A percentile compares a stretch with the other conserved stretches of the same genome.
Evolutionary conservation across 768 basidiomycete species (phyloP).

Genomic region (Chlorophyllum brunneum): DNA sequence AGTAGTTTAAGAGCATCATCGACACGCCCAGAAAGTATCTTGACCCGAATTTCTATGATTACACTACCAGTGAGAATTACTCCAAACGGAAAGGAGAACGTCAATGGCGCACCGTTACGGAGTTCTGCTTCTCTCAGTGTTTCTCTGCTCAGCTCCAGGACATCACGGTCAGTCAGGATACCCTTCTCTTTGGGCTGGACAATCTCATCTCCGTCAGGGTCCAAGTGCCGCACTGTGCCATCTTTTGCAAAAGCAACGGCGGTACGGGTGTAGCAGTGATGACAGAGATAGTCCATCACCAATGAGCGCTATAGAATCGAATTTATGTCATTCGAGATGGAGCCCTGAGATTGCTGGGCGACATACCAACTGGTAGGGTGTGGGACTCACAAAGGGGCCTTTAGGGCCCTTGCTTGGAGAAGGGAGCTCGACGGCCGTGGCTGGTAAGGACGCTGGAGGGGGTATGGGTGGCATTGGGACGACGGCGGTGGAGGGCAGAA

Average conservation of each 20-base stretch:
- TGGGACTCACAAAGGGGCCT: slow-evolving; percentile 25
- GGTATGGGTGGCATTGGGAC: slow-evolving; percentile 1
- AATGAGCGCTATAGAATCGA: slow-evolving; percentile 47
- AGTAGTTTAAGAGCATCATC: slow-evolving; percentile 65
- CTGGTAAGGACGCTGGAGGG: not conserved
- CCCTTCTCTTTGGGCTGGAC: slow-evolving; percentile 22
- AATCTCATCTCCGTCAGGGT: slow-evolving; percentile 70
- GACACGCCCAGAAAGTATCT: slow-evolving; percentile 74
- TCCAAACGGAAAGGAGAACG: not conserved
- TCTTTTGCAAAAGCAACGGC: slow-evolving; percentile 66
- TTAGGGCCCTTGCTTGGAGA: not conserved
- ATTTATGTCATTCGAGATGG: not conserved
- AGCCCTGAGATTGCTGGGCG: not conserved
- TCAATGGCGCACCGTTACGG: slow-evolving; percentile 1
- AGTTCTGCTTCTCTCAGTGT: slow-evolving; percentile 9
- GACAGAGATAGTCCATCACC: slow-evolving; percentile 75
- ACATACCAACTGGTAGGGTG: slow-evolving; percentile 43
- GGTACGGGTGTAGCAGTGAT: slow-evolving; percentile 69
- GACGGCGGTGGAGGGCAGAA: not conserved
- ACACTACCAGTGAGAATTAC: not conserved
- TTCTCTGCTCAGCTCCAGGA: slow-evolving; percentile 32
- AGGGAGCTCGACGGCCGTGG: not conserved
- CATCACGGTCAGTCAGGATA: slow-evolving; percentile 12
- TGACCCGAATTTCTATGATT: slow-evolving; percentile 57
- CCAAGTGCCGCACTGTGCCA: slow-evolving; percentile 56